Evolutionary conservation across 2,329 filamentous ascomycete species (phyloP), one percentile per base, ranked within the genome.

Genomic region (Rhytidhysteron rufulum): DNA sequence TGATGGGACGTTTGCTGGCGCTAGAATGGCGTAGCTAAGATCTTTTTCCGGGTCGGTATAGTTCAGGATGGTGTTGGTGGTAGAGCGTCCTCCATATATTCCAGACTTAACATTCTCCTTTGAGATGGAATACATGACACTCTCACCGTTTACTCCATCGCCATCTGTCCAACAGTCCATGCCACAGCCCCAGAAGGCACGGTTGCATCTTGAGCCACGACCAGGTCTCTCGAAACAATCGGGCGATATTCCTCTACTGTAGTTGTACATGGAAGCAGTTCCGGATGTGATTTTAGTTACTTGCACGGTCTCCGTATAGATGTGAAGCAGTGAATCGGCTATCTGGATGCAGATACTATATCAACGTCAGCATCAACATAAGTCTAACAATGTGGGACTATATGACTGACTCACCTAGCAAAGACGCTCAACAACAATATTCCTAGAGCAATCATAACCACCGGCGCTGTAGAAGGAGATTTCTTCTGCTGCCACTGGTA

Each of bases 251-350:
- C 39, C 34, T 18, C 47, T 34, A 20, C 44, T 43, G 24, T 37
- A 48, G 21, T 39, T 31, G 19, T 35, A 24, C 4, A 30, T 9
- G 15, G n/a, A 13, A 24, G 34, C 15, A 13, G 30, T 18, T 20
- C 36, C n/a, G 3, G 36, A 16, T 9, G 35, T 25, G 16, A 42
- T 17, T 33, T 49, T 41, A 18, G 44, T 30, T 4, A 48, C 18
- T 17, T 39, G 21, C 5, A 44, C 32, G 10, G 44, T 24, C 31
- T 45, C 42, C 9, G 42, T 37, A 15, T 34, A 37, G 18, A 51
- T 37, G 30, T 51, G 49, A 18, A 51, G 41, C 31, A 47, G 49
- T 2, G 38, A 35, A 19, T 51, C 47, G 13, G 44, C 49, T 16
- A 31, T 38, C 37, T 51, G 49, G n/a, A 51, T 37, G 10, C 47